A percentile compares a stretch with the other conserved stretches of the same genome.
phyloP scores from a whole-genome alignment of 1,139 yeast genomes.

The Blastobotrys proliferans region DNA sequence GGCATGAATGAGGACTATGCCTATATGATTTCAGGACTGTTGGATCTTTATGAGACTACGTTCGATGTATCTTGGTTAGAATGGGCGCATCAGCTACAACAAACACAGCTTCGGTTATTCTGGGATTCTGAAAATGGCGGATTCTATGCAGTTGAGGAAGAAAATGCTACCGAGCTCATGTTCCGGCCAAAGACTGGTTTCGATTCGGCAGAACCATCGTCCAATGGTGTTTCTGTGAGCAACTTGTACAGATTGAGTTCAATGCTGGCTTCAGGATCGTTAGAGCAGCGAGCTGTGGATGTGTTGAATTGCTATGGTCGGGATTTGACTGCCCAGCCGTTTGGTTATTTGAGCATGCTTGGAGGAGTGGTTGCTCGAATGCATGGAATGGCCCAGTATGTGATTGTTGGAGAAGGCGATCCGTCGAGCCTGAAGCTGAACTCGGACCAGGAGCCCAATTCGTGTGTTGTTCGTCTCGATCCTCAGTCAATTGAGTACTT shows the following conservation, averaged over 20 bases:
- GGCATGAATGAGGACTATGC: constrained; percentile 40
- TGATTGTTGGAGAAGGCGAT: constrained; percentile 25
- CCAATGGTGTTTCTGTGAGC: constrained; percentile 35
- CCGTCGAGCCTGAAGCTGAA: not conserved
- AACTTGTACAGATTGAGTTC: constrained; percentile 33
- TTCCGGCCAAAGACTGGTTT: constrained; percentile 37
- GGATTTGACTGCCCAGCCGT: constrained; percentile 34
- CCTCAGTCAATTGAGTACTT: constrained; percentile 19
- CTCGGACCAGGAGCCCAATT: constrained; percentile 12
- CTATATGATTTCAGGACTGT: constrained; percentile 34
- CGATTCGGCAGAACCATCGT: constrained; percentile 39
- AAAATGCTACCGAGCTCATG: constrained; percentile 24
- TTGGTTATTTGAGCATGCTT: constrained; percentile 31
- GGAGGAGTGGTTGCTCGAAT: constrained; percentile 24
- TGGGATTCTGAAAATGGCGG: constrained; percentile 36
- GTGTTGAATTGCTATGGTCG: constrained; percentile 30
- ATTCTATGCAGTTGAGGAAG: constrained; percentile 29
- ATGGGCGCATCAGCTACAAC: constrained; percentile 35
- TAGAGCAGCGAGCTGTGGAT: constrained; percentile 25
- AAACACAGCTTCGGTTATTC: constrained; percentile 32
- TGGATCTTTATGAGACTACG: constrained; percentile 36
- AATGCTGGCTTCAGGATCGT: constrained; percentile 25
- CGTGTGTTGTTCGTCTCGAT: constrained; percentile 21
- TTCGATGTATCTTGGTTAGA: constrained; percentile 29
- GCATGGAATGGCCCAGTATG: constrained; percentile 18